Evolutionary conservation across 495 filamentous ascomycete genomes (phyloP).

Genomic region (Xylaria acuta): DNA sequence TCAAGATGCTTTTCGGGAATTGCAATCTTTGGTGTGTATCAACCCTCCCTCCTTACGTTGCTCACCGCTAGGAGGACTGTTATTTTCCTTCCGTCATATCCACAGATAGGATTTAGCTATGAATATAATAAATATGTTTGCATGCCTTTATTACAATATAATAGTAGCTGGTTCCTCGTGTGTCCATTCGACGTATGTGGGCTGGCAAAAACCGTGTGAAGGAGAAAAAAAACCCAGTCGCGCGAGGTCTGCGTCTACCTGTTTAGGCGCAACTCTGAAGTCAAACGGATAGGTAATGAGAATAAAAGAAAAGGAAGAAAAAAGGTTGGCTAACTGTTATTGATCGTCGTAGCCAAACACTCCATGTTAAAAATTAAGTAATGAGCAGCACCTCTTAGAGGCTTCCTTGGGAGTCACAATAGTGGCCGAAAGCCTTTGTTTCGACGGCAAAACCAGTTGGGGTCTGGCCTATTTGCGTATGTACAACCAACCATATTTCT

Average conservation of each 20-base stretch:
- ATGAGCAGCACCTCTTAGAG: neutral
- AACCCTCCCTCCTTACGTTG: conserved; percentile 28
- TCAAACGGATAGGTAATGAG: no score
- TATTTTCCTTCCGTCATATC: neutral
- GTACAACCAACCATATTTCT: neutral
- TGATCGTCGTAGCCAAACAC: neutral
- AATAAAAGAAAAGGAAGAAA: neutral
- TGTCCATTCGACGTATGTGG: neutral
- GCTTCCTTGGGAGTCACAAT: neutral
- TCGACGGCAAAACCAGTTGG: neutral
- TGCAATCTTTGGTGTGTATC: conserved; percentile 43
- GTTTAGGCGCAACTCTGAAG: neutral
- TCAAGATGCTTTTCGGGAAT: conserved; percentile 24
- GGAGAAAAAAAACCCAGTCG: neutral
- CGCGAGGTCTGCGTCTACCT: neutral
- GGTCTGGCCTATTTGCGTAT: neutral
- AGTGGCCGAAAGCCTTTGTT: neutral
- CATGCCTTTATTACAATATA: neutral
- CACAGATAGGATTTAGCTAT: neutral
- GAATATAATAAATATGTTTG: conserved; percentile 4
- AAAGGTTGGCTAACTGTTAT: neutral
- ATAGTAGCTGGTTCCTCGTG: neutral
- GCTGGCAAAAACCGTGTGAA: neutral
- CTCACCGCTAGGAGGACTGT: neutral
- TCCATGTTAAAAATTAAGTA: neutral